phyloP scores from a whole-genome alignment of 768 basidiomycete species.

The Pisolithus microcarpus region DNA sequence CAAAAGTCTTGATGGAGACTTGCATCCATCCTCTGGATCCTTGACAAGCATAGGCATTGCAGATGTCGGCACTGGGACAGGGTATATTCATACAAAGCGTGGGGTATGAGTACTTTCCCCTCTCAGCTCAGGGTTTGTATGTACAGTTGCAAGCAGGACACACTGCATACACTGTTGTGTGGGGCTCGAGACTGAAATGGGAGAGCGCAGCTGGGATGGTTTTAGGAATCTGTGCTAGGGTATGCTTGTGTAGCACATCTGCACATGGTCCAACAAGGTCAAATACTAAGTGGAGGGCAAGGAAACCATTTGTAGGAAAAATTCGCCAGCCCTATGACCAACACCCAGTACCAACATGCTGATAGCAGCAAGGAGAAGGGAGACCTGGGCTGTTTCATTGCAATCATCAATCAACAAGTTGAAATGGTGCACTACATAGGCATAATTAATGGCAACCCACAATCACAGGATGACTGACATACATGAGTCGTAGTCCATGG shows the following conservation, averaged over 20 bases:
- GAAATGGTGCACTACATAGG: slow-evolving; percentile 2
- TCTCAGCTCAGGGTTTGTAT: neutral
- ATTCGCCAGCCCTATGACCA: slow-evolving; percentile 6
- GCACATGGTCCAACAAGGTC: neutral
- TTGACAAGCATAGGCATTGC: neutral
- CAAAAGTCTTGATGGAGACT: neutral
- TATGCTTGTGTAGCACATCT: neutral
- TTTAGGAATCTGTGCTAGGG: neutral
- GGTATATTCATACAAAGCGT: slow-evolving; percentile 3
- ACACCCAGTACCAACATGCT: slow-evolving; percentile 13
- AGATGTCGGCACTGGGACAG: neutral
- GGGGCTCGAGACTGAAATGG: slow-evolving; percentile 9
- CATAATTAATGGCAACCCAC: neutral
- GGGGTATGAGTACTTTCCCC: slow-evolving; percentile 2
- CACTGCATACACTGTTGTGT: slow-evolving; percentile 9
- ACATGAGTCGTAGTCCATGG: neutral
- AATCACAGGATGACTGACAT: neutral
- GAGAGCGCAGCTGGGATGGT: slow-evolving; percentile 3
- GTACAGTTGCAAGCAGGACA: slow-evolving; percentile 10
- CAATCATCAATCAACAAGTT: slow-evolving; percentile 1
- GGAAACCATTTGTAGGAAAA: slow-evolving; percentile 13
- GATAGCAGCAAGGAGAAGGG: slow-evolving; percentile 14
- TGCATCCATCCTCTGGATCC: neutral
- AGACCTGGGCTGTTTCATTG: slow-evolving; percentile 14
- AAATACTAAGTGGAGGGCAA: slow-evolving; percentile 9